Conservation (phyloP, 208 protist species). For the Phytomonas serpens region DNA sequence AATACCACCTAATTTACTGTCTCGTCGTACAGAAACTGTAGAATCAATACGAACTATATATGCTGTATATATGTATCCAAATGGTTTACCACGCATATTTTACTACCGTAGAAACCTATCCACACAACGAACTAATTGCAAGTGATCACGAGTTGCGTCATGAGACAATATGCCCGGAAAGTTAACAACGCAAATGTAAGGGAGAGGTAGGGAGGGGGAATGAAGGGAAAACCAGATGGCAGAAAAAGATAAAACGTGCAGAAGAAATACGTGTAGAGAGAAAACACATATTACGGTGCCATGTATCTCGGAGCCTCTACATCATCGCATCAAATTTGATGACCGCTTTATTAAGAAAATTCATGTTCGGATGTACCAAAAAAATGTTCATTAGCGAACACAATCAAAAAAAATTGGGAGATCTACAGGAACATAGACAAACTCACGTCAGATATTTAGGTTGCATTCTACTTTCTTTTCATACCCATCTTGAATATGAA, state of each 20-base stretch:
- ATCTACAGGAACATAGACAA: neutral
- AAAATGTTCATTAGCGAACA: neutral
- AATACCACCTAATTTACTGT: neutral
- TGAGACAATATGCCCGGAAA: neutral
- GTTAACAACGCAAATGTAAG: constrained; percentile 5
- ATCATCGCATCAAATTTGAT: neutral
- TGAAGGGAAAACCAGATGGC: neutral
- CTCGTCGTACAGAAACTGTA: neutral
- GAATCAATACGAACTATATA: neutral
- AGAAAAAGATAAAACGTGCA: neutral
- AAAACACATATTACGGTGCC: neutral
- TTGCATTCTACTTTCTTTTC: neutral
- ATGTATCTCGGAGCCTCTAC: neutral
- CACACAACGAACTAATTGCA: neutral
- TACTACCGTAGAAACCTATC: neutral
- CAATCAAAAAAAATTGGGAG: neutral
- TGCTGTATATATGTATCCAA: neutral
- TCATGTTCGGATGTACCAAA: neutral
- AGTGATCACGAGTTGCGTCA: neutral
- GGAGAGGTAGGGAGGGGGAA: constrained; percentile 5
- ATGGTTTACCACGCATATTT: neutral
- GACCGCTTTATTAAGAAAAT: neutral
- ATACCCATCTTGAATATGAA: neutral
- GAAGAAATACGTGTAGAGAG: neutral
- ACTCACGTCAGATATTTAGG: neutral